phyloP scores from a whole-genome alignment of 495 filamentous ascomycete genomes.

The Aspergillus nanangensis region DNA sequence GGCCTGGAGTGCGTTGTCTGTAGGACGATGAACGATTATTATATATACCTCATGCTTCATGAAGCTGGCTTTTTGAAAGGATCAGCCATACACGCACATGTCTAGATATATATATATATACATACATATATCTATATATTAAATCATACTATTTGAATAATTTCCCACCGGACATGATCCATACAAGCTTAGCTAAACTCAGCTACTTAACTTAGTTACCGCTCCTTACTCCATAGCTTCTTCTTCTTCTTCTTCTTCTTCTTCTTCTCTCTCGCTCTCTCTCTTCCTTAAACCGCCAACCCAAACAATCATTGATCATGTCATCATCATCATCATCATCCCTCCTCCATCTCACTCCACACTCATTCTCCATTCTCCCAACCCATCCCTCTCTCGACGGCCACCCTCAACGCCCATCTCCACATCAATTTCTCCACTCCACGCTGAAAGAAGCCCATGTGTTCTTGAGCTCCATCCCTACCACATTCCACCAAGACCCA shows the following conservation, averaged over 20 bases:
- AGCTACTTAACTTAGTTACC: no score
- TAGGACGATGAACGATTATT: no score
- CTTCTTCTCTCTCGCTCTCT: neutral
- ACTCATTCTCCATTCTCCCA: conserved; percentile 28
- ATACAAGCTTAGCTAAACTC: no score
- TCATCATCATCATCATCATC: conserved; percentile 18
- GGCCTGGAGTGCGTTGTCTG: conserved; percentile 59
- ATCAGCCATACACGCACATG: neutral
- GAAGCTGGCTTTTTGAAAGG: no score
- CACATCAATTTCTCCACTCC: conserved; percentile 17
- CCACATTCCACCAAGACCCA: conserved; percentile 20
- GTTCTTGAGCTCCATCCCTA: conserved; percentile 43
- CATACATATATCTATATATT: no score
- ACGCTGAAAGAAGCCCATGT: conserved; percentile 52
- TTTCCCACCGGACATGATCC: no score
- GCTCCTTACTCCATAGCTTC: no score
- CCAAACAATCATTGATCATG: neutral
- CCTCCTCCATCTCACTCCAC: conserved; percentile 22
- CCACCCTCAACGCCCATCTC: conserved; percentile 10
- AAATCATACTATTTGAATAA: no score
- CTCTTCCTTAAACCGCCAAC: neutral
- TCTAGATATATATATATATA: no score
- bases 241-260: neutral
- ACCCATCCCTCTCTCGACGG: conserved; percentile 23
- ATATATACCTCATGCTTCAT: no score